phyloP scores from a whole-genome alignment of 768 basidiomycete genomes.

The Chalciporus chontae region DNA sequence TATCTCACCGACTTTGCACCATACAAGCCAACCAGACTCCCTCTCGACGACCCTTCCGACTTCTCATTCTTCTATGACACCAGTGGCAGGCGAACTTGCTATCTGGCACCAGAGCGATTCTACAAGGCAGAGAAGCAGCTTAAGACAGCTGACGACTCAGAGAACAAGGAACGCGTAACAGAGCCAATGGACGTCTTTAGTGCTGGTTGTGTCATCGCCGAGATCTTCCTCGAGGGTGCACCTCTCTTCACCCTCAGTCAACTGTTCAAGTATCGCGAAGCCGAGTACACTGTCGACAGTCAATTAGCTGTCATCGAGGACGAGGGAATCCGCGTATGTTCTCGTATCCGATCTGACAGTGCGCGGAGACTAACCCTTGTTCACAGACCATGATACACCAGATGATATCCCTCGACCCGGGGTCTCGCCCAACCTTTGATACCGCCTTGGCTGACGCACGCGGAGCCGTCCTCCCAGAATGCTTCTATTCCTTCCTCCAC shows the following conservation, averaged over 20 bases:
- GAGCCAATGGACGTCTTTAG: constrained; percentile 99
- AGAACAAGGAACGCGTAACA: constrained; percentile 76
- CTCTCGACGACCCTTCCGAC: constrained; percentile 93
- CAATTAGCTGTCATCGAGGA: constrained; percentile 78
- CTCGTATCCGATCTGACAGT: neutral
- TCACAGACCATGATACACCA: constrained; percentile 76
- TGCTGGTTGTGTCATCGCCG: constrained; percentile 90
- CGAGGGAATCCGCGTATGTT: constrained; percentile 71
- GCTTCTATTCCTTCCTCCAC: constrained; percentile 93
- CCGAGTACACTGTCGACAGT: constrained; percentile 72
- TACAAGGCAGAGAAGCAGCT: constrained; percentile 76
- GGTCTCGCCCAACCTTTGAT: constrained; percentile 77
- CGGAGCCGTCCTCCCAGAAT: constrained; percentile 82
- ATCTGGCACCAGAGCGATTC: constrained; percentile 95
- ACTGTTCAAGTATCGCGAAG: constrained; percentile 89
- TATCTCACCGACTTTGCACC: constrained; percentile 93
- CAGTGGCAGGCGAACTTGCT: constrained; percentile 89
- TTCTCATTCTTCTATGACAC: constrained; percentile 99
- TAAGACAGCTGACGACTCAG: constrained; percentile 45
- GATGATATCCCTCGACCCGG: constrained; percentile 85
- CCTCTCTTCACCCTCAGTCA: constrained; percentile 93
- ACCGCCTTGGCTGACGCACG: constrained; percentile 69
- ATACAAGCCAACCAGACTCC: constrained; percentile 94
- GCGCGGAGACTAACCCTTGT: constrained; percentile 19
- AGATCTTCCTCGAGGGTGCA: constrained; percentile 92